Evolutionary conservation across 352 stramenopile genomes (phyloP), one percentile per base, ranked within the genome.

Genomic region (Phytophthora palmivora): DNA sequence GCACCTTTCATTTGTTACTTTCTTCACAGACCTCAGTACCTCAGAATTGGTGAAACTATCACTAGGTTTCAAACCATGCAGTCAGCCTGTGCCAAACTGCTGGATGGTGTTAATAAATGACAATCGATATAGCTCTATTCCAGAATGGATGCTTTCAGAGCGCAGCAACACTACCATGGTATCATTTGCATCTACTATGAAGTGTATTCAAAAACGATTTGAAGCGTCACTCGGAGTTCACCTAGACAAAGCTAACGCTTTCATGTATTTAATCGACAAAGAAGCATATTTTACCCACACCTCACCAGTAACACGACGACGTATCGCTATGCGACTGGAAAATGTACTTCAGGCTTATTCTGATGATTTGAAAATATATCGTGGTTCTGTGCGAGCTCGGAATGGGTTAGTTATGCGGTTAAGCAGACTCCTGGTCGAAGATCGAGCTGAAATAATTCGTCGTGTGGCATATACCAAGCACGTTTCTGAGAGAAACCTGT

Each of bases 381-480:
- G 38, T 8, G 46, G 30, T 2, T 56, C 44, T 18, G 32, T 44
- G 7, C 65, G 46, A 24, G 19, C 57, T 7, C 68, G 67, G 0
- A 63, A 36, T 22, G 52, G 38, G 1, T 24, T 76, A 18, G 41
- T 76, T 6, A 60, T 60, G 18, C 37, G 67, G 14, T 26, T 63
- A 14, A 56, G 60, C 4, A 63, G 70, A 18, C 41, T 76, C 30
- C 44, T 76, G 1, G 41, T 76, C 12, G 70, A 78, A 28, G 67
- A 76, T 43, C 70, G 67, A n/a, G 70, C 67, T 12, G 70, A 78
- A 19, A 50, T 68, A 14, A 58, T 76, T 42, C 70, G 70, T 26
- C 70, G 67, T 16, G 67, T 71, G 4, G 56, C 67, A 0, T 78
- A 68, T 45, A 60, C 51, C 4, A 78, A 67, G 8, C 42, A 55